phyloP scores from a whole-genome alignment of 306 rosid species.

The Medicago ruthenica region DNA sequence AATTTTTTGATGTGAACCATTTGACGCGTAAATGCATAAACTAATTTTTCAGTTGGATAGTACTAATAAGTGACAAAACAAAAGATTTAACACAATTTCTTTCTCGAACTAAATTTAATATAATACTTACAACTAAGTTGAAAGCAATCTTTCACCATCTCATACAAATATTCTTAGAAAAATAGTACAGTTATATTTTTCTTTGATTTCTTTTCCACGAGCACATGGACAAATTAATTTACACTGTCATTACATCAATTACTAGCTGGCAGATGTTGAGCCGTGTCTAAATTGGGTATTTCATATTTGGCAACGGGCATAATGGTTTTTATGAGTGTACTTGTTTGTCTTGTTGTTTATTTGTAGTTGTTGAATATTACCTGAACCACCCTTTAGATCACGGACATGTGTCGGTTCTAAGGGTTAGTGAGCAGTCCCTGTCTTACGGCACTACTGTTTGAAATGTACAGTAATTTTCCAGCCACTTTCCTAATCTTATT shows the following conservation, averaged over 20 bases:
- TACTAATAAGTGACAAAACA: too few relatives aligned
- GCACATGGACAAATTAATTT: not conserved
- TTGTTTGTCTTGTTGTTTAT: constrained; percentile 37
- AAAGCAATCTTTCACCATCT: too few relatives aligned
- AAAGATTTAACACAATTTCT: too few relatives aligned
- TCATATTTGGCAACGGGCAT: not conserved
- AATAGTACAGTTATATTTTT: too few relatives aligned
- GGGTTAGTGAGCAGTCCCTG: constrained; percentile 49
- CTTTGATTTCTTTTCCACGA: too few relatives aligned
- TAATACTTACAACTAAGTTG: too few relatives aligned
- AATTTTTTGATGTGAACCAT: too few relatives aligned
- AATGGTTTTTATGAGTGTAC: constrained; percentile 18
- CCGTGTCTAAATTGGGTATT: constrained; percentile 31
- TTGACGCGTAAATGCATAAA: too few relatives aligned
- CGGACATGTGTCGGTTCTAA: constrained; percentile 42
- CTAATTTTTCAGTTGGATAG: too few relatives aligned
- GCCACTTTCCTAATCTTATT: constrained; percentile 33
- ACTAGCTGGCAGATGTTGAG: constrained; percentile 44
- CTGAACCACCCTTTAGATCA: constrained; percentile 8
- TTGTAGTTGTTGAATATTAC: constrained; percentile 20
- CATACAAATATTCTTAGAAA: too few relatives aligned
- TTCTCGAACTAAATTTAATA: too few relatives aligned
- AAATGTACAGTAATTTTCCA: constrained; percentile 18
- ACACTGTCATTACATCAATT: constrained; percentile 18
- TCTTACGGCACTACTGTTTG: constrained; percentile 35